Evolutionary conservation across 2,329 filamentous ascomycete genomes (phyloP).

Genomic region (Epichloe glyceriae): DNA sequence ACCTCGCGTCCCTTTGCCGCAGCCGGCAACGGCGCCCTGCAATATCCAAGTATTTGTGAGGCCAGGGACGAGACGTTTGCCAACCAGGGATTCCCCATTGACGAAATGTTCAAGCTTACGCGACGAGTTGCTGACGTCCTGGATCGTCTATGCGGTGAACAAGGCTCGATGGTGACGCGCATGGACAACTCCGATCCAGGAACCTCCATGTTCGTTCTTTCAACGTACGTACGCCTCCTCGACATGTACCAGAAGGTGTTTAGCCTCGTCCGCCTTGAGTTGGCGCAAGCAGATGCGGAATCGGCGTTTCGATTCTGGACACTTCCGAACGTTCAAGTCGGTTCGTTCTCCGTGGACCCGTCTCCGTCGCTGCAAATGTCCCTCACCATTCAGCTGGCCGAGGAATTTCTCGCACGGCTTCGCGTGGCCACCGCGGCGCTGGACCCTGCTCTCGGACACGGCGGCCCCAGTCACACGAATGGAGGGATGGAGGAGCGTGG

Average conservation of each 20-base stretch:
- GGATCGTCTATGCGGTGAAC: conserved; percentile 12
- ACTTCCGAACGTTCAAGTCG: conserved; percentile 27
- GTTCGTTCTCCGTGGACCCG: conserved; percentile 26
- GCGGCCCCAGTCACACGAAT: conserved; percentile 4
- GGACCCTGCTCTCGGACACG: conserved; percentile 12
- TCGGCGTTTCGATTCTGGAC: conserved; percentile 24
- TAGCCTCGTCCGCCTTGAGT: conserved; percentile 20
- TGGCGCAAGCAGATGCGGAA: conserved; percentile 15
- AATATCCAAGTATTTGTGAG: conserved; percentile 7
- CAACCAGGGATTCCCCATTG: conserved; percentile 23
- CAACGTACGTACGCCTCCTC: conserved; percentile 25
- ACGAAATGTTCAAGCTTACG: conserved; percentile 28
- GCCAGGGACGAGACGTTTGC: conserved; percentile 10
- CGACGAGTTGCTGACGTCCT: conserved; percentile 23
- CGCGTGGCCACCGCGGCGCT: conserved; percentile 18
- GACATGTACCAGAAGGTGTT: conserved; percentile 29
- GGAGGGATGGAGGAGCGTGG: conserved; percentile 4
- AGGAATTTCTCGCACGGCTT: conserved; percentile 26
- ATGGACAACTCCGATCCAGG: conserved; percentile 21
- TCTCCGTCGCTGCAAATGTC: conserved; percentile 29
- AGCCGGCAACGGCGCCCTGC: conserved; percentile 12
- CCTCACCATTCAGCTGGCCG: conserved; percentile 28
- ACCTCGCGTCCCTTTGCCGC: conserved; percentile 23
- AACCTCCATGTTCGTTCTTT: conserved; percentile 25
- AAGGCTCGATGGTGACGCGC: conserved; percentile 5